Conservation (phyloP, 2,329 filamentous ascomycete genomes). For the Arthroderma sp. region DNA sequence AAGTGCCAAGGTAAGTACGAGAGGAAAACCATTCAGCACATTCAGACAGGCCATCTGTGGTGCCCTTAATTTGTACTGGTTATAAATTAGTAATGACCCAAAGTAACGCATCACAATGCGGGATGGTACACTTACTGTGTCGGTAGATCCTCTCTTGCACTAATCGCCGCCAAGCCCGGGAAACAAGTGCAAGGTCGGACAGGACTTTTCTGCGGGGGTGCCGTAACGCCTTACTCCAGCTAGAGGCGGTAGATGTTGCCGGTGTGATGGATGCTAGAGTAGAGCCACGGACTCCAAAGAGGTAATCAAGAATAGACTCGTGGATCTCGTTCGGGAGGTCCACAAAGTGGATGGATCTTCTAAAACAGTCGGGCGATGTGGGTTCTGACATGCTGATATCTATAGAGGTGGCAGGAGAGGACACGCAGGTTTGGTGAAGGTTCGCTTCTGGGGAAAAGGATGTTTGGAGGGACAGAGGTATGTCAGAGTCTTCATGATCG, state of each 20-base stretch:
- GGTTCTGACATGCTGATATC: no score
- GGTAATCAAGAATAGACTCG: conserved; percentile 56
- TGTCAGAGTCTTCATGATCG: no score
- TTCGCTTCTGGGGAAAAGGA: no score
- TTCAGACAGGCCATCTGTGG: conserved; percentile 46
- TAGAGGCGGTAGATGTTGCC: conserved; percentile 2
- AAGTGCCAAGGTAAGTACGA: conserved; percentile 45
- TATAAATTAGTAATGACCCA: not conserved
- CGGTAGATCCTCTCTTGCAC: conserved; percentile 62
- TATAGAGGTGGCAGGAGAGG: no score
- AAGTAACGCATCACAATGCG: conserved; percentile 1
- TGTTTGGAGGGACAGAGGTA: no score
- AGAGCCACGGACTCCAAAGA: conserved; percentile 56
- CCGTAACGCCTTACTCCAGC: conserved; percentile 21
- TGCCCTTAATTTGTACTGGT: conserved; percentile 57
- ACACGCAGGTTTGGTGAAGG: no score
- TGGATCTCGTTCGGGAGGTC: conserved; percentile 57
- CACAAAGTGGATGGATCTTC: conserved; percentile 13
- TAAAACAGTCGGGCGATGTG: no score
- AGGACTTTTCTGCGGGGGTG: conserved; percentile 55
- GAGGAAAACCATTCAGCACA: conserved; percentile 47
- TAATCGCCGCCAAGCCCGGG: conserved; percentile 48
- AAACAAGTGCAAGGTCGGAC: conserved; percentile 50
- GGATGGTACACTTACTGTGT: conserved; percentile 34
- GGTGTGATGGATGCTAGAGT: conserved; percentile 10